Base-by-base conservation (phyloP, 371 early-diverging fungal genomes). In the Mucor racemosus region DNA sequence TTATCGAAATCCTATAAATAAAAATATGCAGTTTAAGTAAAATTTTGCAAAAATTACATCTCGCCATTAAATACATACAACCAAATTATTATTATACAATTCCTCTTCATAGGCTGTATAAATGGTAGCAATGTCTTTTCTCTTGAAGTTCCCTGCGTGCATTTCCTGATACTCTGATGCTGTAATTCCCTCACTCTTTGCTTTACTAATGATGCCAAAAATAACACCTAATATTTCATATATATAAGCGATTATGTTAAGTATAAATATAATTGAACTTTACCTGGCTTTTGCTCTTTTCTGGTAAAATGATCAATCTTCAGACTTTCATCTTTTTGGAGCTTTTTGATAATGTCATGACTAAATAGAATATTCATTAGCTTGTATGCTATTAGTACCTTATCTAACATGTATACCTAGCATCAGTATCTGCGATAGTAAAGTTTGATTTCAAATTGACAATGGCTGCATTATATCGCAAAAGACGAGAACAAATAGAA, bases 1-100 rank as follows among this genome's bases (percentile, higher is more conserved):
- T 86, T 85, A 64, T 89, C 90, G 72, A 88, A 90, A 59, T 90
- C 90, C 75, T 85, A 77, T 6, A 17, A 31, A 42, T 14, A 67
- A 62, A 17, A 58, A 26, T 26, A 26, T 3, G 26, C 26, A 26
- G 26, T 26, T 26, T 70, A 17, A 53, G 15, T 31, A 8, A n/a
- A 26, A 3, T 7, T 5, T 15, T 7, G 44, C 17, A 13, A 10
- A 36, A 36, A 7, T 5, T 5, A 10, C 26, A 13, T 21, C 6
- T 13, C 33, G 1, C 7, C 0, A 26, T 26, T 48, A 35, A 36
- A 21, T 26, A 17, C 44, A 58, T 76, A 81, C 76, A 63, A 86
- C 64, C 53, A 72, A 33, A 42, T 72, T 72, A 56, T 70, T 58
- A 17, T 68, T 61, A 57, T 67, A 19, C 69, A 85, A 44, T 48